Evolutionary conservation across 352 stramenopile species (phyloP).

Genomic region (Phytopythium kandeliae): DNA sequence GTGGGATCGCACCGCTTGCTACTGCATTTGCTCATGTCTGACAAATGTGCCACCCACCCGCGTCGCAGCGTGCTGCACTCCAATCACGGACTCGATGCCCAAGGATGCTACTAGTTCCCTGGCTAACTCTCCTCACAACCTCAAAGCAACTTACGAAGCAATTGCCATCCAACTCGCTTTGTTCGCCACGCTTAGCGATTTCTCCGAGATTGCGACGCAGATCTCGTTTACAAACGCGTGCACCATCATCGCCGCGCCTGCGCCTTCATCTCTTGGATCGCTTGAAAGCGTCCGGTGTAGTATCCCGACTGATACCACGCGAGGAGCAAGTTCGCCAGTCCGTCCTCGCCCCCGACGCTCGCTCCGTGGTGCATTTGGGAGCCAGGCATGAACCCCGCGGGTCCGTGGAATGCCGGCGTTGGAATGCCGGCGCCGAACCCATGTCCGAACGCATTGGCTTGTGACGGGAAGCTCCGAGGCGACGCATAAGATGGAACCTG

Average conservation of each 20-base stretch:
- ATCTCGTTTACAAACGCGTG: too few relatives aligned
- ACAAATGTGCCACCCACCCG: neutral
- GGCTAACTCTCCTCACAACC: too few relatives aligned
- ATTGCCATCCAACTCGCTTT: too few relatives aligned
- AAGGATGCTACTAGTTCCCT: neutral
- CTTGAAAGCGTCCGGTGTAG: constrained; percentile 73
- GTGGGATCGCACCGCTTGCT: constrained; percentile 8
- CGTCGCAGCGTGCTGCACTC: constrained; percentile 1
- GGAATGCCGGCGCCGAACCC: neutral
- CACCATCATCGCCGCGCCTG: constrained; percentile 15
- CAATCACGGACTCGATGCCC: neutral
- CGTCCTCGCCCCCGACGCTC: constrained; percentile 29
- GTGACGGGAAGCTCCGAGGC: neutral
- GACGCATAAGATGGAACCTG: neutral
- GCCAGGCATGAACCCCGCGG: constrained; percentile 9
- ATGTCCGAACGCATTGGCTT: neutral
- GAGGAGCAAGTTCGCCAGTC: constrained; percentile 65
- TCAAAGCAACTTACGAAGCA: neutral
- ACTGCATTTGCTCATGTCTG: neutral
- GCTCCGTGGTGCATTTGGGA: constrained; percentile 4
- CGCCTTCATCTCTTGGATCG: constrained; percentile 67
- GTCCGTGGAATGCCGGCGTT: constrained; percentile 8
- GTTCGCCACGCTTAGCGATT: too few relatives aligned
- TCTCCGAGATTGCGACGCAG: too few relatives aligned
- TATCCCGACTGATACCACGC: constrained; percentile 86